A percentile compares a stretch with the other conserved stretches of the same genome.
phyloP scores from a whole-genome alignment of 2,329 filamentous ascomycete genomes.

The Calonectria multiphialidica region DNA sequence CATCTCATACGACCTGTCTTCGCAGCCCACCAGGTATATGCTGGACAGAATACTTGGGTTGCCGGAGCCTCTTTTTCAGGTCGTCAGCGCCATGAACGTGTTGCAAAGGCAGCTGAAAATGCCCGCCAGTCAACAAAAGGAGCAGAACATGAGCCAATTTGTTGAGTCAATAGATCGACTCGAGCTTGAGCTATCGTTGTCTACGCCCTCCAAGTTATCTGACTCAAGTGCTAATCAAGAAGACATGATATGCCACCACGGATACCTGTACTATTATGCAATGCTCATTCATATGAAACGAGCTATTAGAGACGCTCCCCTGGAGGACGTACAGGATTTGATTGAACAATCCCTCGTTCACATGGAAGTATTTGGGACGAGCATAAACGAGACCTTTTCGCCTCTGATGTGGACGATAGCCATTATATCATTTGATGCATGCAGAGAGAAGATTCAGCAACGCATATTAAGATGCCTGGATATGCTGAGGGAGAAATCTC shows the following conservation, averaged over 20 bases:
- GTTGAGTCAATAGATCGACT: not conserved
- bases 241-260: not conserved
- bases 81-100: not conserved
- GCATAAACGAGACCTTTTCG: not conserved
- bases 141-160: not conserved
- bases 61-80: not conserved
- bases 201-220: not conserved
- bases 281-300: slow-evolving; percentile 2
- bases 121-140: not conserved
- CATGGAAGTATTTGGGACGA: not conserved
- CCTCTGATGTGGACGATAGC: not conserved
- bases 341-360: not conserved
- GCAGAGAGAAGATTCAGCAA: not conserved
- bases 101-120: not conserved
- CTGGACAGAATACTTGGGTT: not conserved
- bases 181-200: not conserved
- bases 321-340: not conserved
- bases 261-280: not conserved
- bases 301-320: not conserved
- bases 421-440: not conserved
- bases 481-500: not conserved
- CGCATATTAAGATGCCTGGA: not conserved
- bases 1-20: not conserved
- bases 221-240: not conserved
- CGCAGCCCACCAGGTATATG: not conserved